phyloP scores from a whole-genome alignment of 371 early-diverging fungal genomes.

The Parasitella parasitica region DNA sequence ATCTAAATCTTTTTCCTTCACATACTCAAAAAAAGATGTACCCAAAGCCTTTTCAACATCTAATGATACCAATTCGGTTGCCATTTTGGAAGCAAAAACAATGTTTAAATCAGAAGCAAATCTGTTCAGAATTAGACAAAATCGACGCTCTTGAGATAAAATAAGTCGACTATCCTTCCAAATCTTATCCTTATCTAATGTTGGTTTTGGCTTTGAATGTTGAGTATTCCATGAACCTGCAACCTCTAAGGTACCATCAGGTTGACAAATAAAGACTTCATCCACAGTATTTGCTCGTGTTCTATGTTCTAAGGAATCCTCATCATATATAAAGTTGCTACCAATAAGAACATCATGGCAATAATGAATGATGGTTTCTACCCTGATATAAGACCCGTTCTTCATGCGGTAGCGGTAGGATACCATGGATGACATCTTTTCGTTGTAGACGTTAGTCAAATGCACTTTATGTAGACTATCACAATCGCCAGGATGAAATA shows the following conservation, averaged over 20 bases:
- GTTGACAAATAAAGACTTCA: conserved; percentile 25
- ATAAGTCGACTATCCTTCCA: not conserved
- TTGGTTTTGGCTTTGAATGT: conserved; percentile 5
- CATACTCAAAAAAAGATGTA: conserved; percentile 26
- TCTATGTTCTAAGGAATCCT: conserved; percentile 27
- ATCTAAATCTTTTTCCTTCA: conserved; percentile 23
- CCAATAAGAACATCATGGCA: conserved; percentile 39
- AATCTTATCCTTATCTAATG: not conserved
- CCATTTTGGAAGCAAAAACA: conserved; percentile 28
- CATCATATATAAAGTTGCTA: conserved; percentile 29
- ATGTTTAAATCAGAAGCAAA: conserved; percentile 30
- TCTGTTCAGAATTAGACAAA: conserved; percentile 40
- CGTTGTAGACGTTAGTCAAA: conserved; percentile 44
- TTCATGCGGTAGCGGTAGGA: conserved; percentile 32
- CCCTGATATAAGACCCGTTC: conserved; percentile 24
- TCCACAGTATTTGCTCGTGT: conserved; percentile 37
- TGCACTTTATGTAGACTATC: conserved; percentile 36
- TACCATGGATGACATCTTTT: conserved; percentile 48
- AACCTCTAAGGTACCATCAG: conserved; percentile 30
- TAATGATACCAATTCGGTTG: conserved; percentile 23
- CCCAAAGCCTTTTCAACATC: conserved; percentile 21
- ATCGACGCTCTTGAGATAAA: conserved; percentile 19
- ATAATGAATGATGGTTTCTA: conserved; percentile 42
- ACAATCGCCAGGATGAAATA: conserved; percentile 49
- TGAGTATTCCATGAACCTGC: conserved; percentile 33